These are phyloP conservation scores for Starmera amethionina DNA, from an alignment of 805 yeast species.

Conservation along the genomic window DNA sequence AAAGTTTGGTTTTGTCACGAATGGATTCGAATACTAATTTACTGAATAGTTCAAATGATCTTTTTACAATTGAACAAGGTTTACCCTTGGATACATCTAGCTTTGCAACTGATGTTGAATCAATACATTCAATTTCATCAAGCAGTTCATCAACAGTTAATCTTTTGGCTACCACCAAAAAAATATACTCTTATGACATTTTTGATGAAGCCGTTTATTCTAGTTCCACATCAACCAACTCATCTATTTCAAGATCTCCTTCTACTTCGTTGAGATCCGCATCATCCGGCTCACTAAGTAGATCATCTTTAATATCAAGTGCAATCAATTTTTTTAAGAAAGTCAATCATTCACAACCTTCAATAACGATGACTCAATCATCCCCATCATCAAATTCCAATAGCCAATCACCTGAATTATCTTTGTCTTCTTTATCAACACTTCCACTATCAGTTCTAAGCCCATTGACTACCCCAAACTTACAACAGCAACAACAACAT, in stretches of 20 bases:
- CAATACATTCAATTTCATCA: neutral
- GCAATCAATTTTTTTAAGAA: conserved; percentile 17
- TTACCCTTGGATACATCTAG: neutral
- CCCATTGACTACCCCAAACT: too few relatives aligned
- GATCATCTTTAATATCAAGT: conserved; percentile 13
- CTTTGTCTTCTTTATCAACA: neutral
- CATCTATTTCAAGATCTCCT: neutral
- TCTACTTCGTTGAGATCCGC: conserved; percentile 4
- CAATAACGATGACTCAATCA: conserved; percentile 1
- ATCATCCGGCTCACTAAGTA: conserved; percentile 10
- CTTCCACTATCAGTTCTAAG: neutral
- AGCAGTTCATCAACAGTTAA: conserved; percentile 8
- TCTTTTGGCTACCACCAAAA: conserved; percentile 13
- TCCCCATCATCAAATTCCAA: conserved; percentile 1
- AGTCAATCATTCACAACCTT: conserved; percentile 3
- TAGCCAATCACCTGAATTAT: conserved; percentile 3
- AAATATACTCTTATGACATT: conserved; percentile 52
- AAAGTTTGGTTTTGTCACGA: conserved; percentile 36
- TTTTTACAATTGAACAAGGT: neutral
- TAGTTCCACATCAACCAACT: conserved; percentile 7
- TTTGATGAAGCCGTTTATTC: conserved; percentile 56
- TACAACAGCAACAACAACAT: too few relatives aligned
- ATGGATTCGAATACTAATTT: conserved; percentile 3
- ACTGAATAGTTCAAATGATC: neutral
- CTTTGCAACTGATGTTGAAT: conserved; percentile 3